Evolutionary conservation across 2,329 filamentous ascomycete genomes (phyloP).

Genomic region (Aspergillus sp.): DNA sequence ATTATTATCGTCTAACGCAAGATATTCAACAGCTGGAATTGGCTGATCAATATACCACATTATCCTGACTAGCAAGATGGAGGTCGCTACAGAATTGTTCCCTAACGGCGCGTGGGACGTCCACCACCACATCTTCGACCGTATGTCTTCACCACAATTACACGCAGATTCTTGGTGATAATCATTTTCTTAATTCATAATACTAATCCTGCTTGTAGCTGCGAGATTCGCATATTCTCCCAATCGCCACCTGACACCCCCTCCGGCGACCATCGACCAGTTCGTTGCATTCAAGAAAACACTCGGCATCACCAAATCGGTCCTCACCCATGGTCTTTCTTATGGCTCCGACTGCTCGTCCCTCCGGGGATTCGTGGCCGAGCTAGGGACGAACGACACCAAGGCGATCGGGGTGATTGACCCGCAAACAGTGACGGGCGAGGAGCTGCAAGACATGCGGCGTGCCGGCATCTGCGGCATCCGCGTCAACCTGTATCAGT

Average conservation of each 20-base stretch:
- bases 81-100: slow-evolving; percentile 18
- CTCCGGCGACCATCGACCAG: slow-evolving; percentile 26
- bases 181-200: too few species aligned
- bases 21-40: neutral
- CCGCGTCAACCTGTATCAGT: slow-evolving; percentile 38
- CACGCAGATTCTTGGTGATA: too few species aligned
- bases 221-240: slow-evolving; percentile 23
- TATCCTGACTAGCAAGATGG: too few species aligned
- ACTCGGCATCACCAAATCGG: slow-evolving; percentile 34
- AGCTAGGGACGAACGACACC: slow-evolving; percentile 26
- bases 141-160: slow-evolving; percentile 16
- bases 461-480: slow-evolving; percentile 34
- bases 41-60: neutral
- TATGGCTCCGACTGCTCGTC: slow-evolving; percentile 40
- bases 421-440: slow-evolving; percentile 22
- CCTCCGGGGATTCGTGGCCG: slow-evolving; percentile 30
- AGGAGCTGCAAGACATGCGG: slow-evolving; percentile 26
- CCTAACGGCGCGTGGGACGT: slow-evolving; percentile 33
- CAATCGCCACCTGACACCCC: slow-evolving; percentile 30
- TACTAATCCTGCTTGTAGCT: slow-evolving; percentile 2
- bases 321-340: slow-evolving; percentile 39
- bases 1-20: too few species aligned
- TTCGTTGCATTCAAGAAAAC: slow-evolving; percentile 25
- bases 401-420: slow-evolving; percentile 34
- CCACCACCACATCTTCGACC: slow-evolving; percentile 37